Percentiles rank a stretch among this genome's conserved stretches.
phyloP scores from a whole-genome alignment of 2,329 filamentous ascomycete species.

The Phialophora chinensis region DNA sequence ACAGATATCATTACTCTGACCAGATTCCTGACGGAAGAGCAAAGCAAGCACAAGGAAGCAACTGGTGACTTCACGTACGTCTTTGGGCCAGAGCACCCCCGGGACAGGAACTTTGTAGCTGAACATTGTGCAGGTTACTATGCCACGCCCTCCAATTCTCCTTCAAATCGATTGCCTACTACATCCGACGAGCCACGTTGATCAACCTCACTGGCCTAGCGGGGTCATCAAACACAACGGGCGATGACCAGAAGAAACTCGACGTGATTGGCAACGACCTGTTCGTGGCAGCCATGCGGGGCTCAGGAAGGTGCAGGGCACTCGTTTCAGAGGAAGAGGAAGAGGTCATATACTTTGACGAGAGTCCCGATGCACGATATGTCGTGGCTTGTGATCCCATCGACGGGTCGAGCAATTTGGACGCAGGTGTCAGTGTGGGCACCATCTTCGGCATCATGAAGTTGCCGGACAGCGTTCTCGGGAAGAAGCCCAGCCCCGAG shows the following conservation, averaged over 20 bases:
- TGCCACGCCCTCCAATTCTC: constrained; percentile 98
- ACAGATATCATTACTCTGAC: constrained; percentile 95
- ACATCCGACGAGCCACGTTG: constrained; percentile 92
- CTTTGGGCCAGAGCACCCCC: constrained; percentile 45
- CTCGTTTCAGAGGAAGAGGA: constrained; percentile 99
- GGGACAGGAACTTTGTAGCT: constrained; percentile 4
- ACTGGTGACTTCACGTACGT: constrained; percentile 95
- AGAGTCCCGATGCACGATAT: constrained; percentile 77
- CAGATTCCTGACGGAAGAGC: constrained; percentile 94
- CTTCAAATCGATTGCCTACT: constrained; percentile 99
- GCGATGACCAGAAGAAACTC: constrained; percentile 99
- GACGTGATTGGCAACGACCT: constrained; percentile 99
- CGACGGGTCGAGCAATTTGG: constrained; percentile 95
- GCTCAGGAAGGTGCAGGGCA: constrained; percentile 85
- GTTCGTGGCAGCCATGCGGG: constrained; percentile 94
- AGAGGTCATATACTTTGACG: constrained; percentile 82
- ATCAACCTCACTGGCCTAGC: constrained; percentile 96
- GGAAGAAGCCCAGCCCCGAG: constrained; percentile 65
- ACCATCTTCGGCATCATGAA: constrained; percentile 97
- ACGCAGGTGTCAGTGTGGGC: constrained; percentile 88
- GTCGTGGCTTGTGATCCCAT: constrained; percentile 97
- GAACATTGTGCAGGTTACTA: constrained; percentile 68
- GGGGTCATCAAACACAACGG: constrained; percentile 91
- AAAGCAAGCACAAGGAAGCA: constrained; percentile 88
- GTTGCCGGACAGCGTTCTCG: constrained; percentile 69